A percentile compares a stretch with the other conserved stretches of the same genome.
These are phyloP conservation scores for Sporothrix brunneoviolacea DNA, from an alignment of 2,329 filamentous ascomycete genomes.

Conservation along the genomic window DNA sequence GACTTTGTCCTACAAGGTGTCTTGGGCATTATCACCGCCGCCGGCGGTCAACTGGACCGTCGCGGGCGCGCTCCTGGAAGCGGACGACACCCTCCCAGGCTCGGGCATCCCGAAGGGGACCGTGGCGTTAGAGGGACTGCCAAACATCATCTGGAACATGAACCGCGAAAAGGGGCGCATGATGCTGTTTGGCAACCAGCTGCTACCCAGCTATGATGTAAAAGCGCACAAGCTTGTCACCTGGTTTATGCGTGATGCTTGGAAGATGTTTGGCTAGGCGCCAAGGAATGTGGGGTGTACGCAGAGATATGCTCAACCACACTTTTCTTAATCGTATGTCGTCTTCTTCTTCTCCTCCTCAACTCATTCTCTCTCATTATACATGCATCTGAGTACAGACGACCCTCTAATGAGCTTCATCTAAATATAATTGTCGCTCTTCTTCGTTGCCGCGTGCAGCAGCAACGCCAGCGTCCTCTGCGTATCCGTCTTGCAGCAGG, in stretches of 20 bases:
- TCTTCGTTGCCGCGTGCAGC: too few relatives aligned
- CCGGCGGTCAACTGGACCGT: constrained; percentile 9
- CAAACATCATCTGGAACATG: constrained; percentile 14
- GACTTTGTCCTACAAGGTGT: too few relatives aligned
- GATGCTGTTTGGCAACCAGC: constrained; percentile 13
- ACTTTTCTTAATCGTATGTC: too few relatives aligned
- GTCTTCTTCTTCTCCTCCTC: too few relatives aligned
- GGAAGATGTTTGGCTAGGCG: background rate
- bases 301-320: too few relatives aligned
- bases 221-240: constrained; percentile 1
- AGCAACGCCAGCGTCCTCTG: too few relatives aligned
- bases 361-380: too few relatives aligned
- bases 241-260: background rate
- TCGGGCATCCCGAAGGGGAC: constrained; percentile 7
- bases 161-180: constrained; percentile 11
- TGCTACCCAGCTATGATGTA: constrained; percentile 6
- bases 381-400: too few relatives aligned
- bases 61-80: constrained; percentile 1
- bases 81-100: constrained; percentile 1
- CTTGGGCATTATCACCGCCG: background rate
- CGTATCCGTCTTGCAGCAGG: too few relatives aligned
- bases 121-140: constrained; percentile 9
- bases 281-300: too few relatives aligned
- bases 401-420: too few relatives aligned
- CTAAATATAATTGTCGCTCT: too few relatives aligned